These are phyloP conservation scores for Paxillus rubicundulus DNA, from an alignment of 768 basidiomycete genomes.

Conservation along the genomic window DNA sequence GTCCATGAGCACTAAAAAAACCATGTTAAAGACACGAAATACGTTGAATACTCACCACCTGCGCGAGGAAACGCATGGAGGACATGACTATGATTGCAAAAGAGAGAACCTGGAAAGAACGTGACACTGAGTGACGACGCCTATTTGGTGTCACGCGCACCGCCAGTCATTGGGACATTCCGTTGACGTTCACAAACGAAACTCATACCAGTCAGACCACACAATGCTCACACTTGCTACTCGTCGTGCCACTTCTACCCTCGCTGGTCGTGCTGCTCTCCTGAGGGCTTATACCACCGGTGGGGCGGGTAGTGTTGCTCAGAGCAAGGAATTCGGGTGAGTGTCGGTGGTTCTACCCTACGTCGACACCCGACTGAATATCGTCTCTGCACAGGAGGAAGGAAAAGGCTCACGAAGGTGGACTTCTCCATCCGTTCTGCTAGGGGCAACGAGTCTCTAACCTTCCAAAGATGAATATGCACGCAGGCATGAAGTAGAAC, in stretches of 20 bases:
- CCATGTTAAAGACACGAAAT: conserved; percentile 4
- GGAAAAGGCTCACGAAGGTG: conserved; percentile 70
- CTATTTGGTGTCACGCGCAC: conserved; percentile 22
- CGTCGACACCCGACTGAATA: background rate
- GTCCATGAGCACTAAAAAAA: conserved; percentile 10
- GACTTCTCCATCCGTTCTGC: conserved; percentile 16
- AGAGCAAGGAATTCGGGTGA: conserved; percentile 62
- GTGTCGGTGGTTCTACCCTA: conserved; percentile 8
- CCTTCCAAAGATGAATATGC: conserved; percentile 56
- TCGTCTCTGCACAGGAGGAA: conserved; percentile 49
- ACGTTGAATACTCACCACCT: conserved; percentile 35
- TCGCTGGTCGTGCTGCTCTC: conserved; percentile 35
- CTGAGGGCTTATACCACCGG: conserved; percentile 38
- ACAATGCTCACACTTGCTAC: conserved; percentile 24
- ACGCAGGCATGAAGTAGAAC: conserved; percentile 54
- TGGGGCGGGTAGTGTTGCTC: conserved; percentile 56
- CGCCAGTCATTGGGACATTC: background rate
- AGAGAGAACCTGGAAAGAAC: conserved; percentile 39
- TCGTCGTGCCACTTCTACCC: conserved; percentile 42
- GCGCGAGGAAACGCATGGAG: conserved; percentile 52
- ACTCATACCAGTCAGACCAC: background rate
- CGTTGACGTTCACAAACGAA: background rate
- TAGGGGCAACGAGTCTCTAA: background rate
- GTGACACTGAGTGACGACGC: conserved; percentile 36
- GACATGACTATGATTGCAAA: conserved; percentile 67